Evolutionary conservation across 345 rosid species (phyloP).

Genomic region (Acer negundo): DNA sequence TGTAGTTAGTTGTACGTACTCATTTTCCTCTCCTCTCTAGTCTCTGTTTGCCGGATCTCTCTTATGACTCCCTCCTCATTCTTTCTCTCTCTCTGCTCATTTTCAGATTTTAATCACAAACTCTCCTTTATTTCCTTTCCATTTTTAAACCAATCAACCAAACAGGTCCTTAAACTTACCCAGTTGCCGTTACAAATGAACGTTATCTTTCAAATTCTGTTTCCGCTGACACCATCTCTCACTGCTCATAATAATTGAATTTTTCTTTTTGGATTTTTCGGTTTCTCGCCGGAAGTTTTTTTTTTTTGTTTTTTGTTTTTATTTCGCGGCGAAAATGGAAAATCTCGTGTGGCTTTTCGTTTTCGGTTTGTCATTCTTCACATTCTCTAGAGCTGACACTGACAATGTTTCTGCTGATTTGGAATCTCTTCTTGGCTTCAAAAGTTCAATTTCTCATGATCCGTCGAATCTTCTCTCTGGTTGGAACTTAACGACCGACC

Average conservation of each 20-base stretch:
- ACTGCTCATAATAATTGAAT: not conserved
- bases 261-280: not conserved
- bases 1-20: conserved; percentile 5
- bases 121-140: too few species aligned
- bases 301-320: not conserved
- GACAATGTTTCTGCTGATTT: conserved; percentile 22
- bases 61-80: not conserved
- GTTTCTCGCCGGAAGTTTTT: conserved; percentile 8
- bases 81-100: not conserved
- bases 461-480: conserved; percentile 39
- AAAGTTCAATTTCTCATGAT: conserved; percentile 40
- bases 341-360: conserved; percentile 8
- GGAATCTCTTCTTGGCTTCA: conserved; percentile 48
- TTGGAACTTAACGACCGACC: conserved; percentile 39
- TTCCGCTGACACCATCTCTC: not conserved
- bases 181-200: not conserved
- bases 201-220: conserved; percentile 4
- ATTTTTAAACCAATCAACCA: not conserved
- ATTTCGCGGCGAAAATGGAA: conserved; percentile 3
- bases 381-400: conserved; percentile 5
- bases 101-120: not conserved
- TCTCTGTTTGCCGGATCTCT: conserved; percentile 6
- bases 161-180: not conserved
- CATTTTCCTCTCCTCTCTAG: not conserved
- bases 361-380: conserved; percentile 18